phyloP scores from a whole-genome alignment of 768 basidiomycete genomes.

The Ramaria sp. region DNA sequence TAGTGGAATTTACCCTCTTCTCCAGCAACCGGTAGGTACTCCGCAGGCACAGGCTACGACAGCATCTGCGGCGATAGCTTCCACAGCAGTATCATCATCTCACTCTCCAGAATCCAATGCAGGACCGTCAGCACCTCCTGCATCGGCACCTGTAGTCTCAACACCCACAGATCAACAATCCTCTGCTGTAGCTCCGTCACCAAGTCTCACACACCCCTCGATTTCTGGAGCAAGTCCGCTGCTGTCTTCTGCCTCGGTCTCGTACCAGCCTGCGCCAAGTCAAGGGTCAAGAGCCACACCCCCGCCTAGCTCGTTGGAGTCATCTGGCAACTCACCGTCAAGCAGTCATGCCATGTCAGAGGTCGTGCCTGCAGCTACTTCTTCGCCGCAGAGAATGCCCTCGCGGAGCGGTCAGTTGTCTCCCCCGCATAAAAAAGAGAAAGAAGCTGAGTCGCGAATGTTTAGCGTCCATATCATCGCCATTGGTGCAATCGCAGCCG shows the following conservation, averaged over 20 bases:
- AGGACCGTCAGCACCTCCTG: slow-evolving; percentile 21
- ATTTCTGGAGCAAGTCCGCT: slow-evolving; percentile 58
- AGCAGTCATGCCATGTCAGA: slow-evolving; percentile 67
- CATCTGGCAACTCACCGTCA: slow-evolving; percentile 42
- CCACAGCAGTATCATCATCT: slow-evolving; percentile 27
- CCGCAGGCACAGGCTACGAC: slow-evolving; percentile 14
- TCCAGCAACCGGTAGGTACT: slow-evolving; percentile 29
- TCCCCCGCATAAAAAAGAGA: background rate
- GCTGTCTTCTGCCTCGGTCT: slow-evolving; percentile 57
- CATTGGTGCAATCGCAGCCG: slow-evolving; percentile 28
- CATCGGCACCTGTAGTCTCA: slow-evolving; percentile 29
- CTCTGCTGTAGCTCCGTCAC: slow-evolving; percentile 45
- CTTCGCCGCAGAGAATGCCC: slow-evolving; percentile 46
- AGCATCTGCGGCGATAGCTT: slow-evolving; percentile 23
- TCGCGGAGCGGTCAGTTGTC: slow-evolving; percentile 37
- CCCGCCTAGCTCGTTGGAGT: slow-evolving; percentile 30
- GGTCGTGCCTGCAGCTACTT: slow-evolving; percentile 32
- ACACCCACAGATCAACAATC: slow-evolving; percentile 27
- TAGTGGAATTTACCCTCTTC: slow-evolving; percentile 7
- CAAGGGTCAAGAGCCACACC: slow-evolving; percentile 12
- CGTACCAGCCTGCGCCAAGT: slow-evolving; percentile 41
- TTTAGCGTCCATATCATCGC: slow-evolving; percentile 36
- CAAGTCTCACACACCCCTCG: slow-evolving; percentile 79
- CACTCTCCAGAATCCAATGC: slow-evolving; percentile 29
- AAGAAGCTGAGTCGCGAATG: slow-evolving; percentile 12